Evolutionary conservation across 495 filamentous ascomycete species (phyloP).

Genomic region (Hypoxylon cercidicola): DNA sequence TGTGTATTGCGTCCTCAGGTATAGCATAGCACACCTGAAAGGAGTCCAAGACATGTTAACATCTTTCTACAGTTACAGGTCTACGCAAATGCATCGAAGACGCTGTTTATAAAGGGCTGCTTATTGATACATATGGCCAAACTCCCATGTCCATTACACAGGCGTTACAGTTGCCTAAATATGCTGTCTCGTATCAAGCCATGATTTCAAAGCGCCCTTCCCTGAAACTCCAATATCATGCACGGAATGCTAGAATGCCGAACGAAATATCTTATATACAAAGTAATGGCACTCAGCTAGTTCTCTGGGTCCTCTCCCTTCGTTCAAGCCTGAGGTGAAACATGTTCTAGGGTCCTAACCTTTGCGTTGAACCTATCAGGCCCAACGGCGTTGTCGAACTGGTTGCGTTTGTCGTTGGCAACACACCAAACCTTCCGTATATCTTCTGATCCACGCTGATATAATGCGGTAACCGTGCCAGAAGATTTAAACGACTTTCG

Average conservation of each 20-base stretch:
- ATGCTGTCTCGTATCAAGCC: slow-evolving; percentile 8
- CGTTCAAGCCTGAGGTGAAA: neutral
- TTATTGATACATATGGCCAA: slow-evolving; percentile 11
- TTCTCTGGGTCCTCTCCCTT: neutral
- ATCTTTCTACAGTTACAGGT: no score
- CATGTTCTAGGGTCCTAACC: slow-evolving; percentile 66
- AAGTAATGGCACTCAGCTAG: slow-evolving; percentile 4
- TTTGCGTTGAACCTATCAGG: slow-evolving; percentile 69
- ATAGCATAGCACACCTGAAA: no score
- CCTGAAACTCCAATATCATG: slow-evolving; percentile 34
- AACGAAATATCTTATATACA: slow-evolving; percentile 33
- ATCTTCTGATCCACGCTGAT: slow-evolving; percentile 94
- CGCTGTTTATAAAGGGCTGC: neutral
- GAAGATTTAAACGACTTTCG: slow-evolving; percentile 83
- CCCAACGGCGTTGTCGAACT: slow-evolving; percentile 65
- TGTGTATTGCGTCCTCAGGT: no score
- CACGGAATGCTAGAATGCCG: slow-evolving; percentile 30
- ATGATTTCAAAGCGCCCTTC: slow-evolving; percentile 6
- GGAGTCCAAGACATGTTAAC: no score
- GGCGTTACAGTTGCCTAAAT: slow-evolving; percentile 3
- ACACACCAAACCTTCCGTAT: slow-evolving; percentile 91
- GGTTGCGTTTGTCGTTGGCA: slow-evolving; percentile 67
- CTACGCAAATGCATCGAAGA: no score
- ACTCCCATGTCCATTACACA: slow-evolving; percentile 6
- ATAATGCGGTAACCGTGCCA: slow-evolving; percentile 85